Evolutionary conservation across 257 asterid species (phyloP).

Genomic region (Ocimum tenuiflorum): DNA sequence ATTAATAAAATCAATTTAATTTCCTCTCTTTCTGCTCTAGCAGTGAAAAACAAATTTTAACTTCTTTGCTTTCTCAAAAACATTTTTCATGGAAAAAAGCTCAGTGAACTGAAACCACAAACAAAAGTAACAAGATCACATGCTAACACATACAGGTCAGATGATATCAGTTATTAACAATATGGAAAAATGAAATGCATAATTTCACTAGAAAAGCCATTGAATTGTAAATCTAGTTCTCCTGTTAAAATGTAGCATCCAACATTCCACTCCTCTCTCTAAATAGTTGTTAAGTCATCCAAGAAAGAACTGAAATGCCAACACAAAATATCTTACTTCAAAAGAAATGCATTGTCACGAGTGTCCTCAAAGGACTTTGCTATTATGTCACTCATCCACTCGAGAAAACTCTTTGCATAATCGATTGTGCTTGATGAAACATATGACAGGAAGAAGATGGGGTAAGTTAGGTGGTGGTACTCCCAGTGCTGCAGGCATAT

Average conservation of each 20-base stretch:
- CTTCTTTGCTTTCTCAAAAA: neutral
- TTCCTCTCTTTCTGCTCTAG: neutral
- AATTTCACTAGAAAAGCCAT: neutral
- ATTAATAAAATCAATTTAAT: neutral
- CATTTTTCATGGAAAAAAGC: neutral
- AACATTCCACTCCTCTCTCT: neutral
- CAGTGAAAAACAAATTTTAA: neutral
- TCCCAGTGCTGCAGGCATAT: slow-evolving; percentile 80
- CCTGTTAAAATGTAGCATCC: neutral
- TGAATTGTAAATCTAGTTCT: neutral
- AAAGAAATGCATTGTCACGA: slow-evolving; percentile 82
- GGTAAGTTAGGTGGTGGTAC: slow-evolving; percentile 57
- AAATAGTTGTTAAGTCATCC: slow-evolving; percentile 7
- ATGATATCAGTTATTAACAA: neutral
- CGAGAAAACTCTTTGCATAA: slow-evolving; percentile 90
- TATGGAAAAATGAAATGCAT: neutral
- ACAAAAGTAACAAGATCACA: neutral
- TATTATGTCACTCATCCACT: slow-evolving; percentile 97
- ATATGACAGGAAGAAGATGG: slow-evolving; percentile 77
- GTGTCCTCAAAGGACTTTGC: slow-evolving; percentile 93
- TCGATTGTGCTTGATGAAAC: slow-evolving; percentile 92
- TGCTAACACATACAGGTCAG: too few relatives aligned
- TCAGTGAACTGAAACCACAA: neutral
- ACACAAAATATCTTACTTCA: slow-evolving; percentile 53
- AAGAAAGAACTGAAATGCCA: neutral